Percentiles rank a stretch among this genome's conserved stretches.
Evolutionary conservation across 495 filamentous ascomycete genomes (phyloP).

Genomic region (Niebla homalea): DNA sequence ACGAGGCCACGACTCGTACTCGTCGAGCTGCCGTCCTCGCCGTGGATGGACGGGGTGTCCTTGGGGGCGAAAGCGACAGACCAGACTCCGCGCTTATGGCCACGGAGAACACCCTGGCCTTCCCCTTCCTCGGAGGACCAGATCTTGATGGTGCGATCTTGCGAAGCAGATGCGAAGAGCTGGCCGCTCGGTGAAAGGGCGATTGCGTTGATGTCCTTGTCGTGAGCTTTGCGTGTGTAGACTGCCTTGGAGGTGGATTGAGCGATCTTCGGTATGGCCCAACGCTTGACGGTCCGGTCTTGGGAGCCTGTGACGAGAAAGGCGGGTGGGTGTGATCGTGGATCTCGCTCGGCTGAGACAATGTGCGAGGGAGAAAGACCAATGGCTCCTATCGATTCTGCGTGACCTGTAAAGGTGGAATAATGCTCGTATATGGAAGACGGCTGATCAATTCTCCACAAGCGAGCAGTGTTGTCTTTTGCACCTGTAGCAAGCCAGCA

Average conservation of each 20-base stretch:
- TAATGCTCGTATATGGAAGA: conserved; percentile 64
- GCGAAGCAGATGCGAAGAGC: conserved; percentile 87
- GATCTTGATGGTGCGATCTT: conserved; percentile 93
- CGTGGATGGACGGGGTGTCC: conserved; percentile 57
- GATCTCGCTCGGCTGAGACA: conserved; percentile 50
- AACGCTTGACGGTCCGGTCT: conserved; percentile 86
- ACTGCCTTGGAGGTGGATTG: conserved; percentile 35
- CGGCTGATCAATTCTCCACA: conserved; percentile 79
- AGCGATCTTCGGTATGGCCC: conserved; percentile 49
- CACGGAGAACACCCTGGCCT: conserved; percentile 73
- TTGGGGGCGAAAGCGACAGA: conserved; percentile 76
- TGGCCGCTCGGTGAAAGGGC: conserved; percentile 55
- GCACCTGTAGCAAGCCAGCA: conserved; percentile 91
- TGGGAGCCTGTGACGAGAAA: conserved; percentile 87
- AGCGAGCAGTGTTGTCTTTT: conserved; percentile 86
- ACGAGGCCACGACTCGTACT: conserved; percentile 57
- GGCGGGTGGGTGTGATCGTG: conserved; percentile 63
- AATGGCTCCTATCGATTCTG: conserved; percentile 89
- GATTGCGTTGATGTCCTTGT: conserved; percentile 97
- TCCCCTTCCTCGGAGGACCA: conserved; percentile 86
- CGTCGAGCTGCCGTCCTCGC: conserved; percentile 49
- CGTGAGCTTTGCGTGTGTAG: conserved; percentile 87
- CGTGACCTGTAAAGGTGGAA: conserved; percentile 75
- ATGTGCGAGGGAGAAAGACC: conserved; percentile 53
- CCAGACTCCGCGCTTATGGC: conserved; percentile 92